A percentile compares a stretch with the other conserved stretches of the same genome.
phyloP scores from a whole-genome alignment of 1,284 basidiomycete genomes.

The Ceraceosorus guamensis region DNA sequence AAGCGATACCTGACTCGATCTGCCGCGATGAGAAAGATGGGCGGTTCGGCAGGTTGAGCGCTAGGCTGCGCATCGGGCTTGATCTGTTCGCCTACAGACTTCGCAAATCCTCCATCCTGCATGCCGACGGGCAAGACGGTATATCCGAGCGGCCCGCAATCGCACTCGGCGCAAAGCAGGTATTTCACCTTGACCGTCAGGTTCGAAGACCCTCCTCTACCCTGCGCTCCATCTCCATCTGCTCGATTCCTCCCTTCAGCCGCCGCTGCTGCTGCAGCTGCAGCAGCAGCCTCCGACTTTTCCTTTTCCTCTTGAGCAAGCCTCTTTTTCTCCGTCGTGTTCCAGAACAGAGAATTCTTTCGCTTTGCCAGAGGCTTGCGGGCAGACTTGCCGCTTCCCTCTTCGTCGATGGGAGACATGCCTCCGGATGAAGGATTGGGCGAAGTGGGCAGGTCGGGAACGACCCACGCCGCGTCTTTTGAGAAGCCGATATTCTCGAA shows the following conservation, averaged over 20 bases:
- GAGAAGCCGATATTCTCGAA: conserved; percentile 47
- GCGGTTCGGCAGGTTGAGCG: neutral
- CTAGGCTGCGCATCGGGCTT: neutral
- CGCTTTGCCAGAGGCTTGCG: neutral
- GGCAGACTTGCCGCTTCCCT: neutral
- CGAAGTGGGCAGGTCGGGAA: neutral
- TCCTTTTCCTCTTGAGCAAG: neutral
- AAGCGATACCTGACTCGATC: conserved; percentile 14
- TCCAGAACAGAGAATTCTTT: neutral
- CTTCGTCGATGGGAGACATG: neutral
- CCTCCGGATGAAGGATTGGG: neutral
- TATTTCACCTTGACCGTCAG: conserved; percentile 34
- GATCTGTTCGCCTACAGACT: conserved; percentile 29
- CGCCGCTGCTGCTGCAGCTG: neutral
- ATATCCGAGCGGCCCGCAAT: conserved; percentile 44
- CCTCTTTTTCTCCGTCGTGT: neutral
- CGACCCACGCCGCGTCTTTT: conserved; percentile 31
- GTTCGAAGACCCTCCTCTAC: neutral
- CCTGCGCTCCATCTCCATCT: neutral
- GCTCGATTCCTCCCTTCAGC: neutral
- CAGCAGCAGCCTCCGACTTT: neutral
- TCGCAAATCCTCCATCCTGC: conserved; percentile 30
- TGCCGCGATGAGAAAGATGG: conserved; percentile 10
- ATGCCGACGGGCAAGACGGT: conserved; percentile 27
- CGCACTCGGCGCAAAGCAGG: conserved; percentile 44